A percentile compares a stretch with the other conserved stretches of the same genome.
Conservation (phyloP, 2,329 filamentous ascomycete genomes). For the Pseudocercospora fuligena region DNA sequence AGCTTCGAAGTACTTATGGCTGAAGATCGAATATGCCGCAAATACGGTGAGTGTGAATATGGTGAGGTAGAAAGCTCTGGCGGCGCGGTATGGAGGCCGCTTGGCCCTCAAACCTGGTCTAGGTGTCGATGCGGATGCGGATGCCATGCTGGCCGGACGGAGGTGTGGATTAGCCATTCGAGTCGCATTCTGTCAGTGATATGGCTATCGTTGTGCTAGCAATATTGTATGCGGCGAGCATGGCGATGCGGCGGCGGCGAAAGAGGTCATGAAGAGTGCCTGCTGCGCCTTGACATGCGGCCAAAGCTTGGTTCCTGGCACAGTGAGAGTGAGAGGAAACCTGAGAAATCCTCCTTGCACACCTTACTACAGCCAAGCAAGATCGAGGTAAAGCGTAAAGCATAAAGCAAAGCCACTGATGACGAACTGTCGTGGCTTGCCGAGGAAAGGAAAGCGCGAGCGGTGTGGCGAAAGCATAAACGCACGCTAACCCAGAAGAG, state of each 20-base stretch:
- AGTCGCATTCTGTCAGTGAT: conserved; percentile 7
- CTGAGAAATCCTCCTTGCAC: too few relatives aligned
- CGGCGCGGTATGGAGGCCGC: conserved; percentile 44
- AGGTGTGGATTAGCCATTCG: conserved; percentile 16
- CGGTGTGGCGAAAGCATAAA: neutral
- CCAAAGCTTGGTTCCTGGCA: conserved; percentile 1
- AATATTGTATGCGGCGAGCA: conserved; percentile 3
- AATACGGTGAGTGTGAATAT: conserved; percentile 43
- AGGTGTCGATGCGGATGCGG: neutral
- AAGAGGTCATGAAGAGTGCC: neutral
- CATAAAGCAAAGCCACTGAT: neutral
- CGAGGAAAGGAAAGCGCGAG: neutral
- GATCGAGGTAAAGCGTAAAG: neutral
- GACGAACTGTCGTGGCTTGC: neutral
- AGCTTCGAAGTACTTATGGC: conserved; percentile 12
- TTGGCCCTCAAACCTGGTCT: conserved; percentile 6
- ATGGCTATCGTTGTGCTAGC: neutral
- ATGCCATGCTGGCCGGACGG: conserved; percentile 12
- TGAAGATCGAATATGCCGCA: conserved; percentile 31
- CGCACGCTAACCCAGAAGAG: neutral
- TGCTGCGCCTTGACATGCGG: conserved; percentile 4
- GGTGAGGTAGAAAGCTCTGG: conserved; percentile 53
- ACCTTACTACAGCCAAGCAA: neutral
- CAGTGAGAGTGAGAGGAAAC: neutral
- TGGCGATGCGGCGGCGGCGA: conserved; percentile 9